A percentile compares a stretch with the other conserved stretches of the same genome.
These are phyloP conservation scores for Cydonia oblonga DNA, from an alignment of 331 rosid genomes.

Conservation along the genomic window DNA sequence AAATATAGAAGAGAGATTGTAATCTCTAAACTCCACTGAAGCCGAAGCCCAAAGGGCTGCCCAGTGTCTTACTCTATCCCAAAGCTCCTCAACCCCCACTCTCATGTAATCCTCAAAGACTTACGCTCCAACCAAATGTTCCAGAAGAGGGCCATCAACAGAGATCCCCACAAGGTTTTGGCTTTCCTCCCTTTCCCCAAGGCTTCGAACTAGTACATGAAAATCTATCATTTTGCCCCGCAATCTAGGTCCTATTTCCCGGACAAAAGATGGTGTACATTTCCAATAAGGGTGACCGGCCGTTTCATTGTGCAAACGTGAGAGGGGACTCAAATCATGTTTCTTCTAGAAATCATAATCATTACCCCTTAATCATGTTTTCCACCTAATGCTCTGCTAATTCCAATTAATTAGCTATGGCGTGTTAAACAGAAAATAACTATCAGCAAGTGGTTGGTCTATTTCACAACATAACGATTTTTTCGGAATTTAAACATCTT, in stretches of 20 bases:
- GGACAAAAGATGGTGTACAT: not conserved
- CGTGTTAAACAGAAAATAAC: not conserved
- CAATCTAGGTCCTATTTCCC: not conserved
- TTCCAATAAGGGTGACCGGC: not conserved
- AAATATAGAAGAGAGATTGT: too few species aligned
- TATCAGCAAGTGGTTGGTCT: not conserved
- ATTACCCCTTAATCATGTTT: not conserved
- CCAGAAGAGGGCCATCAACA: too few species aligned
- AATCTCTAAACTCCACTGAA: too few species aligned
- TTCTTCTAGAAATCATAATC: not conserved
- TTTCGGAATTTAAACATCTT: not conserved
- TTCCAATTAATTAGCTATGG: not conserved
- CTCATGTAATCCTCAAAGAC: too few species aligned
- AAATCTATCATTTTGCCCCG: not conserved
- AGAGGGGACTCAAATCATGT: not conserved
- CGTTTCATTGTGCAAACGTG: slow-evolving; percentile 5
- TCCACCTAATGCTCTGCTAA: not conserved
- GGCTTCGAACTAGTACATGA: too few species aligned
- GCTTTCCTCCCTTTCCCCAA: too few species aligned
- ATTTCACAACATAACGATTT: not conserved
- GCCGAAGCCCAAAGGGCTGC: too few species aligned
- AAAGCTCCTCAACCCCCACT: too few species aligned
- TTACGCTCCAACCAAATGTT: too few species aligned
- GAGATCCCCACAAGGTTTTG: too few species aligned
- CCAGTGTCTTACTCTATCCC: too few species aligned